Evolutionary conservation across 2,329 filamentous ascomycete species (phyloP).

Genomic region (Sporothrix humicola): DNA sequence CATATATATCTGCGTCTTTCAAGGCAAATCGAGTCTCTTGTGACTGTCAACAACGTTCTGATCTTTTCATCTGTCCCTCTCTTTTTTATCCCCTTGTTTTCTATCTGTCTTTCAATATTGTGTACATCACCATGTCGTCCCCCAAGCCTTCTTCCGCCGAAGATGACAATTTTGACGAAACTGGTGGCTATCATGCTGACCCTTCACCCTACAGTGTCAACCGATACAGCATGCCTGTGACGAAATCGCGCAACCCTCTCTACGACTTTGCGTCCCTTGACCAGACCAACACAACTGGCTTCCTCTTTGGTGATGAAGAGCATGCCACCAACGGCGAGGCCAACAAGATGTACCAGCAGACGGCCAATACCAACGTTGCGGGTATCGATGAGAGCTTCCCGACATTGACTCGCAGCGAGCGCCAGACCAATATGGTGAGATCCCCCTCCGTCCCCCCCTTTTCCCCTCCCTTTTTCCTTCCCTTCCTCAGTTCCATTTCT

Average conservation of each 20-base stretch:
- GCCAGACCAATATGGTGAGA: slow-evolving; percentile 53
- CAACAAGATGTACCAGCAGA: slow-evolving; percentile 71
- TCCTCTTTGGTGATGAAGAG: slow-evolving; percentile 78
- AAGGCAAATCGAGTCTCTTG: background rate
- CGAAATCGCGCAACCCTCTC: slow-evolving; percentile 68
- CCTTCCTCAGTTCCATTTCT: background rate
- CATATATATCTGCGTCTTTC: background rate
- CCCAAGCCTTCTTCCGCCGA: background rate
- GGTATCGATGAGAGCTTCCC: slow-evolving; percentile 78
- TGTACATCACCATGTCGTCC: background rate
- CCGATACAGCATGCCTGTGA: slow-evolving; percentile 92
- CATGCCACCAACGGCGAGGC: slow-evolving; percentile 66
- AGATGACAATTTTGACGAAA: slow-evolving; percentile 18
- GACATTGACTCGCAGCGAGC: slow-evolving; percentile 73
- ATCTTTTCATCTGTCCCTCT: background rate
- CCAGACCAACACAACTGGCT: slow-evolving; percentile 82
- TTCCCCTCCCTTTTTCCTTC: background rate
- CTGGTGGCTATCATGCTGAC: slow-evolving; percentile 26
- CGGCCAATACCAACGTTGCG: slow-evolving; percentile 54
- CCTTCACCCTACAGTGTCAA: slow-evolving; percentile 65
- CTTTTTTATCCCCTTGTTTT: background rate
- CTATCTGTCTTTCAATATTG: background rate
- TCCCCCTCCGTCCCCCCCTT: background rate
- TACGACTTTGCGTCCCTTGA: slow-evolving; percentile 72
- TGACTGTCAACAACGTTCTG: background rate